These are phyloP conservation scores for Amphichorda felina DNA, from an alignment of 2,329 filamentous ascomycete genomes.

Conservation along the genomic window DNA sequence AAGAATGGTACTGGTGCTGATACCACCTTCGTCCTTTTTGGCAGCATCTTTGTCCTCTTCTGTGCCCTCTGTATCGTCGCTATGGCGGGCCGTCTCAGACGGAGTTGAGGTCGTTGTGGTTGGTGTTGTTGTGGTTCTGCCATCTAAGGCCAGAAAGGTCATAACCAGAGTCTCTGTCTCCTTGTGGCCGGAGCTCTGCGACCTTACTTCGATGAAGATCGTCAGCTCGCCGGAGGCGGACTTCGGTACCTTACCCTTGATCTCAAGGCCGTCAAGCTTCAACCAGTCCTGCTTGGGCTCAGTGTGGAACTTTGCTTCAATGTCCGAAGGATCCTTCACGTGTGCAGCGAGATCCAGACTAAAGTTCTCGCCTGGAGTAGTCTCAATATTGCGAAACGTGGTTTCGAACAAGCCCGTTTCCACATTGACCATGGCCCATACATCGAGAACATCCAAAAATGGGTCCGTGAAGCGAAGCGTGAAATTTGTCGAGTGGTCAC, in stretches of 20 bases:
- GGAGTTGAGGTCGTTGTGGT: constrained; percentile 11
- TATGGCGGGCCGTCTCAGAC: constrained; percentile 10
- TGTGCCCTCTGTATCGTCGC: constrained; percentile 5
- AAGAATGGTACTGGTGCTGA: constrained; percentile 22
- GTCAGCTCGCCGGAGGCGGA: constrained; percentile 17
- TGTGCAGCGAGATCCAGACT: constrained; percentile 29
- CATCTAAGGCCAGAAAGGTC: constrained; percentile 16
- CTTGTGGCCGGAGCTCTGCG: constrained; percentile 17
- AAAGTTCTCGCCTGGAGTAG: constrained; percentile 27
- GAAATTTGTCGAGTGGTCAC: constrained; percentile 48
- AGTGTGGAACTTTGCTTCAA: constrained; percentile 22
- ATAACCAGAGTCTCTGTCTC: constrained; percentile 26
- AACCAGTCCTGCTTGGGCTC: constrained; percentile 31
- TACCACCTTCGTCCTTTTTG: constrained; percentile 7
- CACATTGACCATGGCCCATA: constrained; percentile 32
- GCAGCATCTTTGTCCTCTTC: constrained; percentile 4
- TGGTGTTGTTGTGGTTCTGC: constrained; percentile 10
- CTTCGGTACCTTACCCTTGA: constrained; percentile 28
- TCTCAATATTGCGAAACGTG: constrained; percentile 24
- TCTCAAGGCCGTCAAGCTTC: constrained; percentile 20
- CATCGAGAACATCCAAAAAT: constrained; percentile 45
- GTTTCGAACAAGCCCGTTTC: constrained; percentile 26
- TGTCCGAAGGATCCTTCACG: constrained; percentile 25
- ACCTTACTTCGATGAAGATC: constrained; percentile 18
- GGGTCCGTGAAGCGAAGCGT: constrained; percentile 47